Evolutionary conservation across 768 basidiomycete genomes (phyloP), one percentile per base, ranked within the genome.

Genomic region (Amanita polypyramis): DNA sequence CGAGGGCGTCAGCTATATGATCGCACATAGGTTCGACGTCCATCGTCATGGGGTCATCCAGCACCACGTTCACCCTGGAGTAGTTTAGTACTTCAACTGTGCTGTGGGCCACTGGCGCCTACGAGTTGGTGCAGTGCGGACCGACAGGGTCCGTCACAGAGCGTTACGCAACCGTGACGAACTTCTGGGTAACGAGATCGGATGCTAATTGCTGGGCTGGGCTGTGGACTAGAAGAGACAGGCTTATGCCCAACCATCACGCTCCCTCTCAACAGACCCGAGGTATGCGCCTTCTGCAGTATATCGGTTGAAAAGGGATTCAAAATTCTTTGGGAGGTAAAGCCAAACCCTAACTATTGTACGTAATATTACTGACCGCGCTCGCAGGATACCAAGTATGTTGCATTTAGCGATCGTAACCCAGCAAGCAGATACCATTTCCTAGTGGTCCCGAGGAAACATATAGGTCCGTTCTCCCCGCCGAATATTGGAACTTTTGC

Each of bases 351-450:
- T 34, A 7, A 2, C 2, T 14, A 12, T 37, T 1, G n/a, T 8
- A 21, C 19, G 19, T n/a, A 43, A 39, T 42, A 23, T 47, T 20
- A 30, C 38, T 33, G 23, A 14, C 9, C 30, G 38, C 11, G 17
- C 42, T 25, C 11, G 35, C 45, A 79, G 77, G 72, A 77, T 50
- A 60, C 65, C 1, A 54, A 55, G 3, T 77, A 77, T 50, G 48
- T 79, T 9, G 77, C 75, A 3, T 80, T 80, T 45, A 58, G 64
- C 39, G 79, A 80, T 53, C 61, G 60, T 39, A 65, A 55, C n/a
- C 77, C 79, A 4, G 72, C 75, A 1, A 65, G 72, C 39, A 52
- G 58, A 46, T 64, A 75, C 34, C 79, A 80, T 53, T 63, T 76
- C 32, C 71, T 70, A 46, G 51, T 81, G 35, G 67, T 77, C 21